Evolutionary conservation across 2,329 filamentous ascomycete genomes (phyloP), one percentile per base, ranked within the genome.

Genomic region (Fusarium sp.): DNA sequence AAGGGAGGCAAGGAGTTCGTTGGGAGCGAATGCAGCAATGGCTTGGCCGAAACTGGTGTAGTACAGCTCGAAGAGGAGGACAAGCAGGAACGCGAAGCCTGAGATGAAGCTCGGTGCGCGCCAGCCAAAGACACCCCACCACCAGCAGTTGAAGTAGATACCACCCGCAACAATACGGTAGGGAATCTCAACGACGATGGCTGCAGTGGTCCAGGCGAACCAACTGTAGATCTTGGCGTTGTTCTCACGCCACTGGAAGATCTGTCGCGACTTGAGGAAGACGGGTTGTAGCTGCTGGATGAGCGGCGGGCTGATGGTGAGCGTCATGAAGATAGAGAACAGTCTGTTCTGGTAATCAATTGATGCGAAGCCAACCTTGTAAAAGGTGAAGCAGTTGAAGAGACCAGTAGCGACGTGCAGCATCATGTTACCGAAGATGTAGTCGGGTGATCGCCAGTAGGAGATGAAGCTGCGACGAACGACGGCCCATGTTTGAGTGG

Each of bases 141-240:
- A 91, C 89, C 89, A 92, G 71, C 87, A 87, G 65, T 74, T 75
- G 42, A 76, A 80, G 68, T 80, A 80, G 2, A 80, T 56, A 0
- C 85, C 88, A 1, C 89, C 91, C 1, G 89, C 88, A 6, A 92
- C 76, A 14, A 93, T 80, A 1, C 86, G 85, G 70, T 92, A 93
- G 0, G 92, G 92, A 0, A 94, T 83, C 77, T 94, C 92, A 18
- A 87, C 89, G 1, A 93, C 70, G 7, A 93, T 85, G 3, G 86
- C 85, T 0, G 87, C 90, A 4, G 88, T 89, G 0, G 88, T 86
- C 79, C 91, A 93, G 0, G 91, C 90, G 16, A 86, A 79, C 91
- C 92, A 94, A 3, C 88, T 90, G 79, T 95, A 96, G 26, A 93
- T 93, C 77, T 93, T 93, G 18, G 90, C 88, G n/a, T 88, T 92